Evolutionary conservation across 2,329 filamentous ascomycete genomes (phyloP).

Genomic region (Epichloe sibirici): DNA sequence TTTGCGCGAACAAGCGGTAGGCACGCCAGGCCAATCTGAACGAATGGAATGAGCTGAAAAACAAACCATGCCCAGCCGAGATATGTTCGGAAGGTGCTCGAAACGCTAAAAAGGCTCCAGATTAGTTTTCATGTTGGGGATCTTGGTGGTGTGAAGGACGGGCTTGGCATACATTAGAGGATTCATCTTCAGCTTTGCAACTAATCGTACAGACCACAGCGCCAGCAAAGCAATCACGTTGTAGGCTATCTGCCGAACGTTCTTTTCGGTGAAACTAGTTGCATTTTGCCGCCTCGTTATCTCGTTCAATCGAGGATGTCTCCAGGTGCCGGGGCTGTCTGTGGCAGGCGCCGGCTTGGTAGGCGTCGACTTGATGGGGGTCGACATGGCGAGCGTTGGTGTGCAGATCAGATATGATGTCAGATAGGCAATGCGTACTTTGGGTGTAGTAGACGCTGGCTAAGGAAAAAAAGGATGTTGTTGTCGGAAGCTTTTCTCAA

Average conservation of each 20-base stretch:
- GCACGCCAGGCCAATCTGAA: conserved; percentile 61
- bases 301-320: conserved; percentile 78
- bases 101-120: conserved; percentile 15
- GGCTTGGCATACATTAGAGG: conserved; percentile 22
- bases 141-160: not conserved
- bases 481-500: not conserved
- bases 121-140: not conserved
- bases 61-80: conserved; percentile 32
- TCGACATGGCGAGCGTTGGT: conserved; percentile 15
- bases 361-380: conserved; percentile 24
- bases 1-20: conserved; percentile 58
- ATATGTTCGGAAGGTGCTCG: conserved; percentile 22
- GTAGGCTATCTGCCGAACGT: conserved; percentile 56
- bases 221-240: conserved; percentile 43
- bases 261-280: conserved; percentile 65
- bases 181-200: conserved; percentile 23
- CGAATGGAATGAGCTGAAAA: conserved; percentile 44
- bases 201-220: conserved; percentile 24
- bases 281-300: conserved; percentile 72
- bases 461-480: not conserved
- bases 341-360: conserved; percentile 26
- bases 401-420: not conserved
- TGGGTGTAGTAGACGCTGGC: not conserved
- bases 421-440: not conserved
- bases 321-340: conserved; percentile 70